Evolutionary conservation across 73 alveolate genomes (phyloP), one percentile per base, ranked within the genome.

Genomic region (Paramecium octaurelia): DNA sequence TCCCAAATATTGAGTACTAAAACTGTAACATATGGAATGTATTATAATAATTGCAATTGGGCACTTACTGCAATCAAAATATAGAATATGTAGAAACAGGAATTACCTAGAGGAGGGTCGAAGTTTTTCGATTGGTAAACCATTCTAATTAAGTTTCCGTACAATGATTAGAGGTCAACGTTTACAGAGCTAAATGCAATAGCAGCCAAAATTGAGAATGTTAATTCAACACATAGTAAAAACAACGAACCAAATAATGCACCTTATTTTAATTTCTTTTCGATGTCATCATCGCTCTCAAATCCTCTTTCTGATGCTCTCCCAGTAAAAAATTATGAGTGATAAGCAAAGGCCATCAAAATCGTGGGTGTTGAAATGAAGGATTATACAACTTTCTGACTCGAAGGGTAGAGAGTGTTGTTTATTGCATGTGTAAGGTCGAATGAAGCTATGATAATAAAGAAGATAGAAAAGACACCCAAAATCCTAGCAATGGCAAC

Each of bases 301-400:
- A 80, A 31, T 80, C 48, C 46, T 6, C 18, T 73, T 34, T 80
- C 91, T 42, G 46, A 43, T 8, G 31, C 48, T 80, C 18, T 31
- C 8, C 91, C 91, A 2, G 91, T 80, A 80, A 80, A 80, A 46
- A 80, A 80, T 21, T 44, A 21, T 80, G 46, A 48, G 21, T 80
- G 73, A 80, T 80, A 80, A 4, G 91, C 91, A 80, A 80, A 80
- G 3, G 91, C 70, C 73, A 80, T 31, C 12, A 80, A 20, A 11
- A 80, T 24, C 10, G 64, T 31, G 12, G 91, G 91, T 1, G 57
- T 80, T 21, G 76, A 40, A 10, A 46, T 48, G 9, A 27, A 80
- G 21, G 57, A 23, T 48, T 80, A 3, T 20, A 80, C 75, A 35
- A 80, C 42, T 3, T n/a, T 48, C 27, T 34, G 20, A 42, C 60